Conservation (phyloP, 495 filamentous ascomycete species). For the Penicillium crystallinum region DNA sequence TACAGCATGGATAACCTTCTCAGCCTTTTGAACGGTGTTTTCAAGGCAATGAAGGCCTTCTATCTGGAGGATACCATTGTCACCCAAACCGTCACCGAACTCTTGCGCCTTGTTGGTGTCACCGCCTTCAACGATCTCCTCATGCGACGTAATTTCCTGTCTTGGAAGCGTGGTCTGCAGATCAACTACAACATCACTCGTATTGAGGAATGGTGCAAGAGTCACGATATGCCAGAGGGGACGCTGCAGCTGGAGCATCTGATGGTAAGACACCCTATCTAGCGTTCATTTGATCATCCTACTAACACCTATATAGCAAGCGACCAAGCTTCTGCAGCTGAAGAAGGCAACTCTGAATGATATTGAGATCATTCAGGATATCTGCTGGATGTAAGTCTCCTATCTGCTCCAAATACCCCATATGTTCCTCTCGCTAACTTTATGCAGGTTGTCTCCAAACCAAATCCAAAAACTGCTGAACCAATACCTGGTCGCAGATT, state of each 20-base stretch:
- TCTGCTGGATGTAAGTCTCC: slow-evolving; percentile 90
- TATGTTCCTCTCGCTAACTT: slow-evolving; percentile 5
- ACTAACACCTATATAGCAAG: slow-evolving; percentile 61
- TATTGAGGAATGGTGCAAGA: slow-evolving; percentile 99
- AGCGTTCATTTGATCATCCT: neutral
- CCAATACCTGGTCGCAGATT: slow-evolving; percentile 97
- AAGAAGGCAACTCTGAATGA: slow-evolving; percentile 99
- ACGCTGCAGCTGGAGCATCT: slow-evolving; percentile 97
- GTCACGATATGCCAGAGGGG: slow-evolving; percentile 98
- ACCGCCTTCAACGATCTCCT: slow-evolving; percentile 98
- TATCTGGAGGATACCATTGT: slow-evolving; percentile 95
- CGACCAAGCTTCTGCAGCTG: slow-evolving; percentile 94
- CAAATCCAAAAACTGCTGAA: slow-evolving; percentile 99
- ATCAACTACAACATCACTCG: slow-evolving; percentile 99
- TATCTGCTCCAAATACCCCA: neutral
- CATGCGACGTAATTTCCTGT: slow-evolving; percentile 97
- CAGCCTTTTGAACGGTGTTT: slow-evolving; percentile 93
- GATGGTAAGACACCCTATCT: slow-evolving; percentile 57
- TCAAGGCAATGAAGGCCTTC: slow-evolving; percentile 96
- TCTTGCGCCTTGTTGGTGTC: slow-evolving; percentile 89
- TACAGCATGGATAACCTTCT: slow-evolving; percentile 99
- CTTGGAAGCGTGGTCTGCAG: slow-evolving; percentile 98
- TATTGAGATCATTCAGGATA: slow-evolving; percentile 99
- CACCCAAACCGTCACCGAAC: slow-evolving; percentile 89
- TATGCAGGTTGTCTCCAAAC: slow-evolving; percentile 81